phyloP scores from a whole-genome alignment of 805 yeast genomes.

The Saturnispora gosingensis region DNA sequence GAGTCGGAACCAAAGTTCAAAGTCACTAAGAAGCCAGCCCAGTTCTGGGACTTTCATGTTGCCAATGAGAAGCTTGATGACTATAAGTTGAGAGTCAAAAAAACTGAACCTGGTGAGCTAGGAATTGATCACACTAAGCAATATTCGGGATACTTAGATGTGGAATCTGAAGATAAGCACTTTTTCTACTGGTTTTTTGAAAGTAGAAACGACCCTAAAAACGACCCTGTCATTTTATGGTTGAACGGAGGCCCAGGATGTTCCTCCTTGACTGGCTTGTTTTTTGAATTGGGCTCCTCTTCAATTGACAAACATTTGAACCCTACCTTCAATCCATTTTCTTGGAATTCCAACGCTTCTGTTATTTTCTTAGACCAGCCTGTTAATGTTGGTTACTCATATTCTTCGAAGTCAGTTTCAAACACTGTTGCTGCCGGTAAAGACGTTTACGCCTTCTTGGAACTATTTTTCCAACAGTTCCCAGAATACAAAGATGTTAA shows the following conservation, averaged over 20 bases:
- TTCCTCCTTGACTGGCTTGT: slow-evolving; percentile 80
- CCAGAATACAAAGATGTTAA: slow-evolving; percentile 52
- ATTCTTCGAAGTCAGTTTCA: slow-evolving; percentile 53
- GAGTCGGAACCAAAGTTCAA: slow-evolving; percentile 41
- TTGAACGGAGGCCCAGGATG: slow-evolving; percentile 97
- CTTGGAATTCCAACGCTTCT: slow-evolving; percentile 89
- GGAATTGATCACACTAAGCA: slow-evolving; percentile 60
- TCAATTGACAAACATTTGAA: slow-evolving; percentile 53
- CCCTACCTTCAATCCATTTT: slow-evolving; percentile 70
- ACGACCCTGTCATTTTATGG: slow-evolving; percentile 82
- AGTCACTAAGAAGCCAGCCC: slow-evolving; percentile 24
- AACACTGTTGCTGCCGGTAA: slow-evolving; percentile 75
- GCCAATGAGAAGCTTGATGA: slow-evolving; percentile 30
- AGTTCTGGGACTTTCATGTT: slow-evolving; percentile 30
- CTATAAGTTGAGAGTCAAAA: slow-evolving; percentile 41
- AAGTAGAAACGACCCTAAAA: slow-evolving; percentile 76
- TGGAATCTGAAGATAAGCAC: slow-evolving; percentile 65
- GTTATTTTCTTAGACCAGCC: slow-evolving; percentile 93
- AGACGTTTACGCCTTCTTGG: slow-evolving; percentile 79
- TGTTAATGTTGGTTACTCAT: slow-evolving; percentile 84
- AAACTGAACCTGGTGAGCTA: slow-evolving; percentile 38
- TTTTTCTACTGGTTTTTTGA: slow-evolving; percentile 93
- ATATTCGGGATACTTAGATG: slow-evolving; percentile 65
- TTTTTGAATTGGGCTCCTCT: slow-evolving; percentile 89
- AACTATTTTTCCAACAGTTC: slow-evolving; percentile 73